Base-by-base conservation (phyloP, 2,329 filamentous ascomycete species). In the Aphanocladium album region DNA sequence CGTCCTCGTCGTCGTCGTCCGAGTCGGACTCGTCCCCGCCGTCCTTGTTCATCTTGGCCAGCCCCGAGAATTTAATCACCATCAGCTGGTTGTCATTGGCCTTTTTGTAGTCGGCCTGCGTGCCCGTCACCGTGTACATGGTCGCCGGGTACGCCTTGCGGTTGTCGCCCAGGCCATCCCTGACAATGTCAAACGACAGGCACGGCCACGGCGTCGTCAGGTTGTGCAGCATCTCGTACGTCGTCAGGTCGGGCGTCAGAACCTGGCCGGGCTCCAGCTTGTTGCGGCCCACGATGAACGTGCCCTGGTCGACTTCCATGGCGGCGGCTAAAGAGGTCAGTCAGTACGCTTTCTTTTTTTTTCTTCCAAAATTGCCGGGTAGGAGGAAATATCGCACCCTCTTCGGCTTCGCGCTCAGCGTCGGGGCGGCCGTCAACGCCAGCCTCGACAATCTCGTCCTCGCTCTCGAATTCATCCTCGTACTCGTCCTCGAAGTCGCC, bases 161-260 rank as follows among this genome's bases (percentile, higher is more conserved):
- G 74, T 91, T 87, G 72, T 96, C 89, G 66, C 95, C 95, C 19
- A 99, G 83, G 57, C 82, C 81, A 76, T 99, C 95, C 68, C 83
- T 88, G 64, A 99, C 77, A 62, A 99, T 89, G 73, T 98, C 95
- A 76, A 97, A 96, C 2, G 93, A 98, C 17, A 99, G 83, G 73
- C 95, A 99, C 3, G 95, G 95, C 95, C 95, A 99, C 1, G 92
- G 92, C 8, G 93, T 93, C 74, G 89, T 95, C 65, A 99, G 84
- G 63, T 87, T 91, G 80, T 99, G 95, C 62, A 99, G 86, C 92
- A 99, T 96, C 73, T 97, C 89, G 79, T 99, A 99, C 6, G 93
- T 93, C n/a, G 90, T 91, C 62, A 90, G 82, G 76, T 99, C 95
- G 16, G 95, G 93, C 3, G 92, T 87, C 60, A 99, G 83, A 5